phyloP scores from a whole-genome alignment of 768 basidiomycete species.

The Leccinum fibrillosum region DNA sequence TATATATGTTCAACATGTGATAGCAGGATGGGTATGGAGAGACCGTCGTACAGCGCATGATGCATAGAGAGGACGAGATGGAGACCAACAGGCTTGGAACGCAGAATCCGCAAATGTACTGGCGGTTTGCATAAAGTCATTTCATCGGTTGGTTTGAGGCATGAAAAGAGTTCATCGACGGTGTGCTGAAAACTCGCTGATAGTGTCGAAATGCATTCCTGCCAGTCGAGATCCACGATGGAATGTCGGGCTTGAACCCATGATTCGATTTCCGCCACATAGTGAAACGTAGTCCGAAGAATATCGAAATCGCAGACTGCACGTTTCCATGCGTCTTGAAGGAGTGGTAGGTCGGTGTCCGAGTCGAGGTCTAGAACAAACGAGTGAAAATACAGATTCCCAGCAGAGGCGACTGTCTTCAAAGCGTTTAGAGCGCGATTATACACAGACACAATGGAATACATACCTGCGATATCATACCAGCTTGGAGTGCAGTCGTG shows the following conservation, averaged over 20 bases:
- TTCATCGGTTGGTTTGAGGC: slow-evolving; percentile 15
- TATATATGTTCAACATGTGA: slow-evolving; percentile 33
- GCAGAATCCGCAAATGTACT: slow-evolving; percentile 27
- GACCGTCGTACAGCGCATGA: slow-evolving; percentile 48
- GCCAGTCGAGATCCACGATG: slow-evolving; percentile 21
- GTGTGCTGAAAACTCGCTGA: slow-evolving; percentile 9
- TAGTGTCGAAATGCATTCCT: slow-evolving; percentile 9
- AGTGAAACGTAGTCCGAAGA: slow-evolving; percentile 48
- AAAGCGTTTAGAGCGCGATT: not conserved
- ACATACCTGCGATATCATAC: slow-evolving; percentile 48
- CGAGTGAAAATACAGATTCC: slow-evolving; percentile 31
- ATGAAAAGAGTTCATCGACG: slow-evolving; percentile 9
- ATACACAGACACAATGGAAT: not conserved
- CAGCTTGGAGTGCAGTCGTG: slow-evolving; percentile 44
- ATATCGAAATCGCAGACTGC: slow-evolving; percentile 35
- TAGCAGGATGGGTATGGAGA: slow-evolving; percentile 38
- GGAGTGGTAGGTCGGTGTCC: slow-evolving; percentile 22
- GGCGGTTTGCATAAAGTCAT: slow-evolving; percentile 28
- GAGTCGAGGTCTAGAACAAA: slow-evolving; percentile 25
- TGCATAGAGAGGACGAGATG: slow-evolving; percentile 42
- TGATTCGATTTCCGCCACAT: slow-evolving; percentile 32
- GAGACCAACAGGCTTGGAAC: not conserved
- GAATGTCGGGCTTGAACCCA: slow-evolving; percentile 33
- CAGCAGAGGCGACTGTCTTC: slow-evolving; percentile 29
- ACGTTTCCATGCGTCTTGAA: slow-evolving; percentile 37